These are phyloP conservation scores for Cunninghamia lanceolata DNA, from an alignment of 75 land plant species.

Conservation along the genomic window DNA sequence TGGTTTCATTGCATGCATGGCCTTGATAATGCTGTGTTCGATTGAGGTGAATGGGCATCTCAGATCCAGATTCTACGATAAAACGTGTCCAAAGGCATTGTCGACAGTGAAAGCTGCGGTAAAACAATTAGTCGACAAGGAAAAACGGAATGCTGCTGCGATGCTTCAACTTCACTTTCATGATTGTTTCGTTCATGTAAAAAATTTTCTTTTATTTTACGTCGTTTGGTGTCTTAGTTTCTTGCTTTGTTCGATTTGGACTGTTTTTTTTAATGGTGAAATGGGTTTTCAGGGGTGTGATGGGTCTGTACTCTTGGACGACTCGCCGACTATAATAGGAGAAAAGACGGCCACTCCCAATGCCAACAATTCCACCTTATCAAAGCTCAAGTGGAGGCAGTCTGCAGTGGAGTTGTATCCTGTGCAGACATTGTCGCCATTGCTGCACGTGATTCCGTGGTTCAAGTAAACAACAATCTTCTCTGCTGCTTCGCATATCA, in stretches of 20 bases:
- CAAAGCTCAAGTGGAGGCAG: conserved; percentile 15
- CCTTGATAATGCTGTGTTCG: not conserved
- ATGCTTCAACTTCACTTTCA: not conserved
- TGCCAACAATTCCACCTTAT: conserved; percentile 9
- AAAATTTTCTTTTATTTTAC: too few relatives aligned
- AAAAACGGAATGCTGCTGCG: not conserved
- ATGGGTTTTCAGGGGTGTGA: conserved; percentile 15
- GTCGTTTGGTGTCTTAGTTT: not conserved
- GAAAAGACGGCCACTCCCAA: conserved; percentile 13
- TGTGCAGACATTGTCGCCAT: conserved; percentile 20
- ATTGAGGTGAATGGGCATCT: not conserved
- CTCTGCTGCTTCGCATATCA: not conserved
- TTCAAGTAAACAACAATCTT: not conserved
- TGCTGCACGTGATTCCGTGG: conserved; percentile 13
- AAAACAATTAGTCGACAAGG: not conserved
- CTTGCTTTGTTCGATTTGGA: not conserved
- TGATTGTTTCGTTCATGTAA: not conserved
- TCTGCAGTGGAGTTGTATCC: conserved; percentile 11
- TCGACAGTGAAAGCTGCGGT: not conserved
- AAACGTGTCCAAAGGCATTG: not conserved
- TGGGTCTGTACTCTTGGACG: conserved; percentile 17
- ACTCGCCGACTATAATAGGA: not conserved
- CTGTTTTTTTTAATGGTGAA: too few relatives aligned
- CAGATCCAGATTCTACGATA: not conserved
- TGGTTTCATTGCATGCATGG: not conserved